These are phyloP conservation scores for Kalmanozyma brasiliensis DNA, from an alignment of 1,284 basidiomycete species.

Conservation along the genomic window DNA sequence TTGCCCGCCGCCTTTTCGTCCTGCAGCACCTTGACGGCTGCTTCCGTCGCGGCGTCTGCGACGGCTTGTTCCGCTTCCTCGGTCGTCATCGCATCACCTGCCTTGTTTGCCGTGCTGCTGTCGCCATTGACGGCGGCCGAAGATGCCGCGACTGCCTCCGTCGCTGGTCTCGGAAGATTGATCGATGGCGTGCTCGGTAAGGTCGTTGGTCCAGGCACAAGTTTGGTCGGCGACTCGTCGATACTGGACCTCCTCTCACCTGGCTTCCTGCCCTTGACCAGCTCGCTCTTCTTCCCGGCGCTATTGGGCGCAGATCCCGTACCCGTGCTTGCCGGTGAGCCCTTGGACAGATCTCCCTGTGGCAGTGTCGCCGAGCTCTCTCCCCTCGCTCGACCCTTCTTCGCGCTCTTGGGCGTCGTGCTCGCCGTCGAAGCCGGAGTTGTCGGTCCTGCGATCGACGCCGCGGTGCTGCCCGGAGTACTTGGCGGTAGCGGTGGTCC, in stretches of 20 bases:
- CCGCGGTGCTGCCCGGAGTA: constrained; percentile 26
- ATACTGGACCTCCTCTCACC: constrained; percentile 28
- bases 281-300: constrained; percentile 14
- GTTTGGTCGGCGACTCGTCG: constrained; percentile 36
- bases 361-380: constrained; percentile 25
- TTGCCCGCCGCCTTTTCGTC: constrained; percentile 20
- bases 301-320: constrained; percentile 23
- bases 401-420: constrained; percentile 40
- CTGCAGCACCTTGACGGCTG: constrained; percentile 37
- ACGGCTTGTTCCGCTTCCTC: constrained; percentile 42
- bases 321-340: constrained; percentile 17
- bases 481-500: constrained; percentile 34
- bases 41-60: constrained; percentile 38
- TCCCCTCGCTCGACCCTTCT: constrained; percentile 34
- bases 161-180: constrained; percentile 14
- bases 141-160: constrained; percentile 1
- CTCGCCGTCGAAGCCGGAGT: constrained; percentile 26
- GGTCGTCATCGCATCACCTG: constrained; percentile 26
- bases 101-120: not conserved
- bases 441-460: constrained; percentile 12
- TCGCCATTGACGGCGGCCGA: constrained; percentile 1
- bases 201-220: constrained; percentile 10
- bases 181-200: constrained; percentile 31
- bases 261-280: constrained; percentile 15
- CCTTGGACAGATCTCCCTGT: constrained; percentile 20